These are phyloP conservation scores for Hymenotorrendiella dingleyae DNA, from an alignment of 2,329 filamentous ascomycete species.

Conservation along the genomic window DNA sequence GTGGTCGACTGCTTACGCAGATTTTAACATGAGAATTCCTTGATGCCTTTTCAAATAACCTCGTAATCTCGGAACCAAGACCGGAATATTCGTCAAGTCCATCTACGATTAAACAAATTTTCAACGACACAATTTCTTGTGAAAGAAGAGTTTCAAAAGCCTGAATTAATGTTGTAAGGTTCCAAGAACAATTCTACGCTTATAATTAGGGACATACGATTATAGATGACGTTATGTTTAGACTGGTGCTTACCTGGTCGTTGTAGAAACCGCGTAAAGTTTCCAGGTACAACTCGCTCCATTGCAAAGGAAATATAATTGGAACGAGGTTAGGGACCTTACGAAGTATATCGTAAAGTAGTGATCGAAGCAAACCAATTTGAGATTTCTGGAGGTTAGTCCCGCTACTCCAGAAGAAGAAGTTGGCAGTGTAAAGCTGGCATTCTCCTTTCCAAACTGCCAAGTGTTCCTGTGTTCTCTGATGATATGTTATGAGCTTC, in stretches of 20 bases:
- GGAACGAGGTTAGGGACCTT: neutral
- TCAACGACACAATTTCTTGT: neutral
- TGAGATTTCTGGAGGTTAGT: conserved; percentile 16
- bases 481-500: conserved; percentile 8
- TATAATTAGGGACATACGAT: neutral
- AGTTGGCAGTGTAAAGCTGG: conserved; percentile 30
- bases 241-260: neutral
- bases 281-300: neutral
- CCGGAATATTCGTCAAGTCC: conserved; percentile 31
- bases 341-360: conserved; percentile 4
- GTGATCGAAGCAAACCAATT: conserved; percentile 5
- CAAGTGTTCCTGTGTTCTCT: conserved; percentile 10
- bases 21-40: conserved; percentile 10
- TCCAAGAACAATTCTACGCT: neutral
- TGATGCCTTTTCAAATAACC: conserved; percentile 9
- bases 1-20: conserved; percentile 15
- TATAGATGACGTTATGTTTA: too few species aligned
- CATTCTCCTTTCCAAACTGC: conserved; percentile 23
- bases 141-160: neutral
- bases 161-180: neutral
- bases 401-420: conserved; percentile 42
- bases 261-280: neutral
- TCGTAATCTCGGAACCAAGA: conserved; percentile 16
- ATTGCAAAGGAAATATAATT: neutral
- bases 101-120: conserved; percentile 32